Evolutionary conservation across 306 rosid species (phyloP).

Genomic region (Dicorynia guianensis): DNA sequence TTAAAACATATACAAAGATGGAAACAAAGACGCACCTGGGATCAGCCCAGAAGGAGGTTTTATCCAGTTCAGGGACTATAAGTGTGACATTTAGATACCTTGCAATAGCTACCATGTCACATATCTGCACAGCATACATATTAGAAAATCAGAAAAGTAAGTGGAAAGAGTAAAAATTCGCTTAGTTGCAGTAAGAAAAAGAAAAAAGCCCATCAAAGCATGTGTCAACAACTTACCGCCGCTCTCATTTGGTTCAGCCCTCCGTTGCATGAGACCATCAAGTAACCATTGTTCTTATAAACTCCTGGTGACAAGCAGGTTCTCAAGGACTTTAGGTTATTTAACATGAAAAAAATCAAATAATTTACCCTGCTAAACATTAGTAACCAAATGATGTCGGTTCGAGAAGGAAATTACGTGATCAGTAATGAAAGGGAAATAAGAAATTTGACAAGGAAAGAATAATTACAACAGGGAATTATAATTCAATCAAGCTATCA

Average conservation of each 20-base stretch:
- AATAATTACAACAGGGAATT: background rate
- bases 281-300: slow-evolving; percentile 89
- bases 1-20: background rate
- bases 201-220: background rate
- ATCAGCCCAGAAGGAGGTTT: slow-evolving; percentile 97
- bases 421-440: background rate
- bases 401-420: background rate
- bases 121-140: slow-evolving; percentile 62
- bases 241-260: slow-evolving; percentile 99
- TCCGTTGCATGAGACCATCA: slow-evolving; percentile 96
- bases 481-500: background rate
- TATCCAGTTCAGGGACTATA: slow-evolving; percentile 91
- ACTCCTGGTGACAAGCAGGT: slow-evolving; percentile 57
- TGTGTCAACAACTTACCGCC: slow-evolving; percentile 69
- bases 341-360: background rate
- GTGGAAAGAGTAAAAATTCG: background rate
- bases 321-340: slow-evolving; percentile 21
- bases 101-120: slow-evolving; percentile 98
- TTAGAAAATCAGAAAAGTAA: slow-evolving; percentile 6
- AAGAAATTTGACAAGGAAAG: background rate
- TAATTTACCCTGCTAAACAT: background rate
- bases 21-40: slow-evolving; percentile 69
- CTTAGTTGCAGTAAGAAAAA: slow-evolving; percentile 12
- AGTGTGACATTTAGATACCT: slow-evolving; percentile 92
- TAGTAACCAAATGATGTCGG: background rate